Evolutionary conservation across 2,329 filamentous ascomycete species (phyloP), one percentile per base, ranked within the genome.

Genomic region (Tricladium varicosporioides): DNA sequence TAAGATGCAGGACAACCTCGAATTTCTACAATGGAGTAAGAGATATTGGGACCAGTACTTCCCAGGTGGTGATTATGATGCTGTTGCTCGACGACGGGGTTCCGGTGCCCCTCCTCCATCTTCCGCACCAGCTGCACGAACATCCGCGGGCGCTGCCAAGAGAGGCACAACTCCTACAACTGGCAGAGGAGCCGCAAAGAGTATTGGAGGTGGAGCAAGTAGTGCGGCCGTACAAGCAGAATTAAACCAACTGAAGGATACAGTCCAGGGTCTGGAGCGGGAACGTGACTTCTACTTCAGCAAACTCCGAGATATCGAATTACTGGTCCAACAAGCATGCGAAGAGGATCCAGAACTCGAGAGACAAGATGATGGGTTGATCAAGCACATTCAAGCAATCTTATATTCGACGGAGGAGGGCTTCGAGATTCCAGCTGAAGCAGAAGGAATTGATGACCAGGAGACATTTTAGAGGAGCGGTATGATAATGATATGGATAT

Each of bases 1-100:
- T 82, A 97, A 96, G 81, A 99, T 99, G 93, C 94, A 99, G 82
- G 94, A 99, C 76, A 99, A 99, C 79, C 89, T 99, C 68, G 94
- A 97, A 72, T 99, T 99, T 74, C 81, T 99, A 60, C 94, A 99
- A 78, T 99, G 92, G 89, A 87, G 87, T 58, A 99, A 99, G 83
- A 82, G 83, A 67, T 97, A 92, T 79, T 99, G 94, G 94, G 94
- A 99, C 71, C 91, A 97, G 72, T 92, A 97, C 80, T 99, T 91
- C 76, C 94, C 94, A 7, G 94, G 94, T 58, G 92, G 94, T 69
- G 94, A 97, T 63, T 99, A 99, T 78, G 94, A 99, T 72, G 91
- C 94, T 10, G 82, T 96, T 22, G 80, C 81, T 54, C 85, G 94
- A 70, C 84, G 94, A 73, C 96, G 96, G 76, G 92, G 86, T 32